Evolutionary conservation across 257 asterid genomes (phyloP), one percentile per base, ranked within the genome.

Genomic region (Nicotiana knightiana): DNA sequence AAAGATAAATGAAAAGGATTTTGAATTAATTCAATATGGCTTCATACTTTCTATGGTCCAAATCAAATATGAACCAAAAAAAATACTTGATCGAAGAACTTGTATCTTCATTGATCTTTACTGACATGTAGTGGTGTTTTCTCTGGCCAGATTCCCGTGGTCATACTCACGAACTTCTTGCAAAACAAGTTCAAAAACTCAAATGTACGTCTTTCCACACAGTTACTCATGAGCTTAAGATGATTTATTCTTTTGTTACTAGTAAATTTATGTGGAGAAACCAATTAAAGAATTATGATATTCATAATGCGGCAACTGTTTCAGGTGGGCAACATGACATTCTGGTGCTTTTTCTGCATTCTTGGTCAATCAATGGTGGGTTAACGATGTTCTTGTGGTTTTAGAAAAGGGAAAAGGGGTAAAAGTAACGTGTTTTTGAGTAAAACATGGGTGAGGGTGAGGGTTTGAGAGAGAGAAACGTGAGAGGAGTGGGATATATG

Each of bases 321-420:
- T 55, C 94, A 96, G 99, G 98, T 96, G 87, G 99, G 99, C 71
- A 96, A 96, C 85, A 96, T 92, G 97, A 83, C 91, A 82, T 96
- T 96, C 86, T 96, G 98, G 99, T 96, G 95, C 81, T 89, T 78
- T 59, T 96, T 96, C 89, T 85, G 99, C 79, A 92, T 94, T 85
- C 81, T 94, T 16, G 99, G 99, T 51, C 99, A 96, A 88, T 98
- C 99, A 0, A 96, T 92, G 98, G 30, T 28, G 30, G 30, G 30
- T 28, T 28, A 28, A 28, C 30, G 30, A 28, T 28, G 30, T 28
- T 28, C 1, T 1, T 28, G 30, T 28, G 30, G 1, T 28, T 28
- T 28, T 28, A 28, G 30, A 28, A 28, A 28, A 28, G 30, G 30
- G 30, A 28, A 28, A 28, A 28, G 1, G 30, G 30, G 30, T 28